These are phyloP conservation scores for Thraustochytrium sp. DNA, from an alignment of 352 stramenopile species.

Conservation along the genomic window DNA sequence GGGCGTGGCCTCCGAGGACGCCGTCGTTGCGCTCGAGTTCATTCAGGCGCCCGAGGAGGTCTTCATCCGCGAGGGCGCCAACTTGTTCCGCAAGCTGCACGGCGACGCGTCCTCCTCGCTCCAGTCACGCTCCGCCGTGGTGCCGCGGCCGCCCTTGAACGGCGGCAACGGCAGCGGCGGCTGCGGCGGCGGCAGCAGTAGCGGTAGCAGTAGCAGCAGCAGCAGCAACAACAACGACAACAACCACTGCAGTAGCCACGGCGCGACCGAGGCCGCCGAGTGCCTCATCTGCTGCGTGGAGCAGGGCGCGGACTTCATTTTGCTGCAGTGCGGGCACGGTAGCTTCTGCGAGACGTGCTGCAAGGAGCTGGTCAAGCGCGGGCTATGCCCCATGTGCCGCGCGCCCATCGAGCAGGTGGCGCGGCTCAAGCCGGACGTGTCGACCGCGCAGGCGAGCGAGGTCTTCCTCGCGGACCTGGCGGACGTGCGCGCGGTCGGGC, in stretches of 20 bases:
- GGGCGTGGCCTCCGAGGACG: background rate
- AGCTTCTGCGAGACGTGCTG: constrained; percentile 21
- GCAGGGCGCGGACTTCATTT: background rate
- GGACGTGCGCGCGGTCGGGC: too few species aligned
- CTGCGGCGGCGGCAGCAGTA: too few species aligned
- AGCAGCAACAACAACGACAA: too few species aligned
- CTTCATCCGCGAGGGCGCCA: background rate
- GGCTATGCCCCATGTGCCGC: background rate
- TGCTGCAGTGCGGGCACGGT: background rate
- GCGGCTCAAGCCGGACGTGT: background rate
- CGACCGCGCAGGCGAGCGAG: too few species aligned
- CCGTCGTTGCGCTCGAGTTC: background rate
- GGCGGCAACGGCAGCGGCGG: too few species aligned
- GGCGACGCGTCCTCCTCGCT: background rate
- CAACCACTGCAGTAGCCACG: too few species aligned
- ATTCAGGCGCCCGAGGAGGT: background rate
- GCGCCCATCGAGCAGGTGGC: background rate
- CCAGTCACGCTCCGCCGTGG: background rate
- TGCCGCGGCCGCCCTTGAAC: too few species aligned
- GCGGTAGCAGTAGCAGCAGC: too few species aligned
- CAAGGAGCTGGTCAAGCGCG: constrained; percentile 6
- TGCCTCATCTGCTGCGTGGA: constrained; percentile 11
- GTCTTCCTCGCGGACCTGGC: too few species aligned
- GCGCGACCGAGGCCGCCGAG: background rate
- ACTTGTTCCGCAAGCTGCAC: background rate